Evolutionary conservation across 1,284 basidiomycete genomes (phyloP), one percentile per base, ranked within the genome.

Genomic region (Pisolithus thermaeus): DNA sequence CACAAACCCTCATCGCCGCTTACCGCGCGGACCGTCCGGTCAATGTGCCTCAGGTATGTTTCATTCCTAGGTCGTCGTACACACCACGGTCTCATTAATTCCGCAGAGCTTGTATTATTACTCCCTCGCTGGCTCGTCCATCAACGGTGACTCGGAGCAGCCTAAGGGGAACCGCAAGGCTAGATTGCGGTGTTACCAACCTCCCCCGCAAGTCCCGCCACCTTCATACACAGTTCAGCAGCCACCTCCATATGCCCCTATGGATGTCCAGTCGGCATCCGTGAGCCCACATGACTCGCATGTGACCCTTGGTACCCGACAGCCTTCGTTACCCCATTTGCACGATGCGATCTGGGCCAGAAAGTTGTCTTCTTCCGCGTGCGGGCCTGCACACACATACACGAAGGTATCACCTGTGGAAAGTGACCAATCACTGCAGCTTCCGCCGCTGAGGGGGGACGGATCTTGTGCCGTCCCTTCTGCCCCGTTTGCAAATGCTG

Each of bases 401-500:
- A 64, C 48, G 42, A 67, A 35, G 22, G 12, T 63, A 12, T 65
- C 66, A 0, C 64, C 66, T 3, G 63, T 54, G 38, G 68, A 67
- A 27, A 57, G 55, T 18, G 46, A 49, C 35, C 36, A 30, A 48
- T 69, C 65, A 48, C 49, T 66, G 55, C 64, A 66, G 49, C 59
- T 66, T n/a, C 67, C 67, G 18, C 64, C 64, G 11, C 44, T 70
- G 51, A 57, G 64, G 40, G 67, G 67, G 50, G 67, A 65, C 47
- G 68, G 42, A n/a, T 20, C 71, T 38, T 23, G 42, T 27, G 42
- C n/a, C 9, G 70, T 84, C 2, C 80, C 75, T 7, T 75, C 79
- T 46, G 85, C 87, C 50, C 80, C 86, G 18, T 93, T 93, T 66
- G 90, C 90, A 46, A 92, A 93, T 59, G 90, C 90, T 7, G 90